A percentile compares a stretch with the other conserved stretches of the same genome.
Conservation (phyloP, 176 grass and related monocot genomes). For the Oryza brachyantha region DNA sequence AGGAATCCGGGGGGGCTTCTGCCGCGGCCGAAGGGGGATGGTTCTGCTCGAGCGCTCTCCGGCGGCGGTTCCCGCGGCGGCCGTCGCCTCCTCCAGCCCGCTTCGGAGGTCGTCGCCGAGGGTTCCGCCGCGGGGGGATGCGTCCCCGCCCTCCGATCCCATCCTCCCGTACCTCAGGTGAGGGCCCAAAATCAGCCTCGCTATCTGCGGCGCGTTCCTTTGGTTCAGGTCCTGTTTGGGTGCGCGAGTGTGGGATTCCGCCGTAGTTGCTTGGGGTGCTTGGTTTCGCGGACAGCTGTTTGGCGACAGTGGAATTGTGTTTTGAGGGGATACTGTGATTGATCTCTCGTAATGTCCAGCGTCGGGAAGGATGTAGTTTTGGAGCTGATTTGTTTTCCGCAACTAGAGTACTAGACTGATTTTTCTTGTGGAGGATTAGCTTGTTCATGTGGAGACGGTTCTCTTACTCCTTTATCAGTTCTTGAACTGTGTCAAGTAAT, state of each 20-base stretch:
- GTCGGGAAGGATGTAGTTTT: neutral
- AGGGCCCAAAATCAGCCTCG: neutral
- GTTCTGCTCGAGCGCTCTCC: conserved; percentile 42
- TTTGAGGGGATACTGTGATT: neutral
- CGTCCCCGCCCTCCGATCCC: conserved; percentile 47
- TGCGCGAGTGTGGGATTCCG: neutral
- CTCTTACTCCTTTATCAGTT: neutral
- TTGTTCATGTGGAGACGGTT: neutral
- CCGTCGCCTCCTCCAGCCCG: conserved; percentile 5
- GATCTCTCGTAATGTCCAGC: neutral
- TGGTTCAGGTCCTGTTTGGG: neutral
- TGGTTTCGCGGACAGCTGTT: neutral
- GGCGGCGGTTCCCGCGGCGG: neutral
- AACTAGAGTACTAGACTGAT: neutral
- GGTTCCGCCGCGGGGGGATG: conserved; percentile 4
- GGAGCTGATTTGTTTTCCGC: neutral
- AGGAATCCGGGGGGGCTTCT: neutral
- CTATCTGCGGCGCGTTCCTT: neutral
- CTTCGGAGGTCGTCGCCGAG: conserved; percentile 30
- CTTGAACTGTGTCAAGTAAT: neutral
- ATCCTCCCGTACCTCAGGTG: conserved; percentile 76
- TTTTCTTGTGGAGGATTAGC: neutral
- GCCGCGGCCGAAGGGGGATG: neutral
- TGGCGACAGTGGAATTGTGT: neutral
- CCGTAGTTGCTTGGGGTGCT: neutral